Base-by-base conservation (phyloP, 2,329 filamentous ascomycete genomes). In the Akanthomyces uredinophilus region DNA sequence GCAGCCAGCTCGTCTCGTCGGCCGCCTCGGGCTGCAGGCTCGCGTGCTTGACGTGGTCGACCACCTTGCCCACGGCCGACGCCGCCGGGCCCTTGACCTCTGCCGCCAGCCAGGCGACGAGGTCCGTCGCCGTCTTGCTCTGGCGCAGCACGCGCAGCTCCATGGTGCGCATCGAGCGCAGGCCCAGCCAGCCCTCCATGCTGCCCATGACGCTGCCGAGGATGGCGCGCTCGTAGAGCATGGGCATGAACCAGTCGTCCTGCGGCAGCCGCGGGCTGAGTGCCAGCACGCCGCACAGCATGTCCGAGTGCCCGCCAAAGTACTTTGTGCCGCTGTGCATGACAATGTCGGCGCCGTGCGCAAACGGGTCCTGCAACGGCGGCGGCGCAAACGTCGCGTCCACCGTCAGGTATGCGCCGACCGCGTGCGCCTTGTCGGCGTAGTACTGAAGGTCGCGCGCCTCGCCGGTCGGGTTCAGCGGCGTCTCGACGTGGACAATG, bases 271-370 rank as follows among this genome's bases (percentile, higher is more conserved):
- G 74, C 18, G 83, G 82, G 56, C 83, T 79, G 6, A 92, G 83
- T 0, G 86, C 85, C 32, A 99, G 77, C 20, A 96, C 88, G 24
- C 95, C 95, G 71, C 91, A 96, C 6, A 98, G 84, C 82, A 98
- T 83, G 76, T 99, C 95, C 66, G 89, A 94, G 77, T 99, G 95
- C 0, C 95, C 95, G 22, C 95, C 95, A 67, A 99, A 86, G 76
- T 98, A 99, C 81, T 98, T 99, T 20, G 93, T 96, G 4, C 92
- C 95, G 57, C 85, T 89, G 76, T 99, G 95, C 91, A 98, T 90
- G 39, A 96, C 85, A 1, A 93, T 76, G 75, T 98, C 94, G 32
- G 89, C 92, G 52, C 92, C 94, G 73, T 84, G 88, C 32, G 74
- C 71, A 69, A 98, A 95, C 0, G 95, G 93, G 69, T 97, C 90